Base-by-base conservation (phyloP, 768 basidiomycete species). In the Russula sp. region DNA sequence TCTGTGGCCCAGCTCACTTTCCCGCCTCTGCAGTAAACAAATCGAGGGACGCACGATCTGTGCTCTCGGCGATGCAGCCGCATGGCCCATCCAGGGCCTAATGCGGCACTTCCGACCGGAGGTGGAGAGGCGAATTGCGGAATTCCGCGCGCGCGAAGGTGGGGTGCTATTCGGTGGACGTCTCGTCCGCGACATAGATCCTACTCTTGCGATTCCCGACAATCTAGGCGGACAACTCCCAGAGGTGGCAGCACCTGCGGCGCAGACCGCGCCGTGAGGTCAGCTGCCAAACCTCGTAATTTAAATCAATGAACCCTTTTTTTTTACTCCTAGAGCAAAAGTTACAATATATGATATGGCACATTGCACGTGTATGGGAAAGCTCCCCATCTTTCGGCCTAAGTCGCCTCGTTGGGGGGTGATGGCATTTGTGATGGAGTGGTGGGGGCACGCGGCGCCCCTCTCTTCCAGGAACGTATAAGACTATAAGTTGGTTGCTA, bases 61-160 rank as follows among this genome's bases (percentile, higher is more conserved):
- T 66, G 96, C 96, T 9, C 81, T 97, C 34, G 96, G 96, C 10
- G 96, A 98, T 65, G 96, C 96, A 10, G 95, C 96, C 18, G 96
- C 96, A 5, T 98, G 96, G 96, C 96, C 95, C 7, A 95, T 98
- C 65, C 96, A 98, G 73, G 96, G 94, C 55, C 84, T 98, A 64
- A 94, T 98, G 89, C 87, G 92, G 62, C 91, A 97, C 76, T 98
- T 97, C 88, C 86, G 94, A 67, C 96, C 95, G 2, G 87, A 94
- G 71, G 94, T 98, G 47, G 96, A 98, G 76, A 78, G 80, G 57
- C 89, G 95, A 58, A 92, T 98, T 64, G 83, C 83, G 3, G 78
- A 82, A 18, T 98, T 86, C 82, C 81, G 89, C 60, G 81, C 81
- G 55, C 75, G 78, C 10, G 59, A 60, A 62, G 95, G 94, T 1